Evolutionary conservation across 306 rosid species (phyloP).

Genomic region (Trifolium dubium): DNA sequence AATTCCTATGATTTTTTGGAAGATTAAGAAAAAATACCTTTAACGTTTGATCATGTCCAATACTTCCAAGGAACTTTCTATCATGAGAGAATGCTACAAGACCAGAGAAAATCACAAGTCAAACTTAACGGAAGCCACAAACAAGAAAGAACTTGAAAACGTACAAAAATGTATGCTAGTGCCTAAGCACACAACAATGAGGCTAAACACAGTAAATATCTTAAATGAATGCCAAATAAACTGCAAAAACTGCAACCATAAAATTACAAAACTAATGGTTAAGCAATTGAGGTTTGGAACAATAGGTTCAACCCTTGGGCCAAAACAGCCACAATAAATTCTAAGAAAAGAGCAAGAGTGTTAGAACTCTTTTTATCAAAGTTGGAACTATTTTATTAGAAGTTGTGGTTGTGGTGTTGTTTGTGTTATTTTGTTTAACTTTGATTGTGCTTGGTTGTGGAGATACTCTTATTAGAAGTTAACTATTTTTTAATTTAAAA

Average conservation of each 20-base stretch:
- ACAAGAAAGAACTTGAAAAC: not conserved
- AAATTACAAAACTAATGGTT: not conserved
- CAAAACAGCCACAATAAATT: conserved; percentile 7
- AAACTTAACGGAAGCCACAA: conserved; percentile 28
- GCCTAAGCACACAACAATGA: conserved; percentile 17
- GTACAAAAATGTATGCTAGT: conserved; percentile 10
- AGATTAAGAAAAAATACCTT: conserved; percentile 58
- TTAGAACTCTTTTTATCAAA: too few species aligned
- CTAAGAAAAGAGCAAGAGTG: conserved; percentile 22
- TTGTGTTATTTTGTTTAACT: too few species aligned
- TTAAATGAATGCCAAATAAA: conserved; percentile 3
- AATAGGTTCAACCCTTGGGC: conserved; percentile 1
- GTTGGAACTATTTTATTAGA: too few species aligned
- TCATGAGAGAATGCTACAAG: conserved; percentile 79
- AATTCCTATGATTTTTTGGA: conserved; percentile 7
- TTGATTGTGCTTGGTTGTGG: too few species aligned
- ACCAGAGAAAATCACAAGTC: conserved; percentile 42
- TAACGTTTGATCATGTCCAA: conserved; percentile 75
- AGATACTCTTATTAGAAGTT: too few species aligned
- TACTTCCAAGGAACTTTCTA: conserved; percentile 80
- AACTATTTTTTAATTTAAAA: too few species aligned
- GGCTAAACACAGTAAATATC: conserved; percentile 26
- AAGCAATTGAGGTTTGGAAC: conserved; percentile 5
- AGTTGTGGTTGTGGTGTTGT: too few species aligned
- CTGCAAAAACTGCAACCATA: not conserved